Conservation (phyloP, 192 early-diverging fungal genomes). For the Coemansia sp. region DNA sequence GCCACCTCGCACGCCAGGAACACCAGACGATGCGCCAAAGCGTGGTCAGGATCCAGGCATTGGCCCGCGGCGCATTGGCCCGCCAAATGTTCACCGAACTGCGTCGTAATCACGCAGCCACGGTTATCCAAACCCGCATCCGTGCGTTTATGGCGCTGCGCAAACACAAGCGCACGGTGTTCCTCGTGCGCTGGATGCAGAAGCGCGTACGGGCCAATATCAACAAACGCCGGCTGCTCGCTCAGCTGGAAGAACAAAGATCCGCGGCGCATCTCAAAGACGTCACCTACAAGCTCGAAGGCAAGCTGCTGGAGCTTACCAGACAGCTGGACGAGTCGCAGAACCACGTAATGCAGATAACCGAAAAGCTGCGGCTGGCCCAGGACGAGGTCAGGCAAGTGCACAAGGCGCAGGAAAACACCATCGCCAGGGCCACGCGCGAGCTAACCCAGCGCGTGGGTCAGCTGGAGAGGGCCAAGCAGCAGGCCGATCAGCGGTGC, state of each 20-base stretch:
- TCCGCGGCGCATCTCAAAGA: constrained; percentile 94
- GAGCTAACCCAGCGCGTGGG: constrained; percentile 25
- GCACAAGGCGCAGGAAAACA: constrained; percentile 18
- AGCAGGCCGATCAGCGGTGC: constrained; percentile 29
- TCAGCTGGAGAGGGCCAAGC: constrained; percentile 30
- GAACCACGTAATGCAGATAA: constrained; percentile 63
- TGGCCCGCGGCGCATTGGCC: constrained; percentile 67
- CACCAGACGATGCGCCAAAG: constrained; percentile 52
- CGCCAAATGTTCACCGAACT: constrained; percentile 61
- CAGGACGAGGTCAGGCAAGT: constrained; percentile 21
- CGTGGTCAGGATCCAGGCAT: constrained; percentile 67
- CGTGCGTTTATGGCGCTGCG: constrained; percentile 70
- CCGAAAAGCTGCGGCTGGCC: constrained; percentile 52
- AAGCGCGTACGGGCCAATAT: constrained; percentile 72
- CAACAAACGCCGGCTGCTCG: constrained; percentile 70
- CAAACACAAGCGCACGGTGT: constrained; percentile 57
- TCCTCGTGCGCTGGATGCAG: constrained; percentile 77
- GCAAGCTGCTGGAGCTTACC: constrained; percentile 95
- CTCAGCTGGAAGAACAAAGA: constrained; percentile 79
- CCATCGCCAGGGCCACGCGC: constrained; percentile 11
- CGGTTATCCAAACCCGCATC: constrained; percentile 73
- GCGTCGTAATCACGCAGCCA: constrained; percentile 70
- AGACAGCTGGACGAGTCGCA: constrained; percentile 71
- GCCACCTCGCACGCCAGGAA: constrained; percentile 60
- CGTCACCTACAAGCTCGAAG: constrained; percentile 90